These are phyloP conservation scores for Poronia punctata DNA, from an alignment of 495 filamentous ascomycete genomes.

Conservation along the genomic window DNA sequence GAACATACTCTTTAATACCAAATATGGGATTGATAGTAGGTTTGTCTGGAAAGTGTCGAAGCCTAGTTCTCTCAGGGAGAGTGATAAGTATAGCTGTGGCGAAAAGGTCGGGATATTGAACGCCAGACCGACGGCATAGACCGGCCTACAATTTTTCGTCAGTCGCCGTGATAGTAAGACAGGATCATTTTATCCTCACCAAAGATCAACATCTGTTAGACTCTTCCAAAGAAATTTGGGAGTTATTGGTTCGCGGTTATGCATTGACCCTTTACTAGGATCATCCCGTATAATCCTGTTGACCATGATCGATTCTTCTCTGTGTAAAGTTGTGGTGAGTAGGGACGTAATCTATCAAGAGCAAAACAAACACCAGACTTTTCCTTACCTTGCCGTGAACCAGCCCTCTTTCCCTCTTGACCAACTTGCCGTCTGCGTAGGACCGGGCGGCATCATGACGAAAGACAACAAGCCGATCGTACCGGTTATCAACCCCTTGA, in stretches of 20 bases:
- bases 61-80: conserved; percentile 55
- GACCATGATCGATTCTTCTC: conserved; percentile 63
- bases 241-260: conserved; percentile 56
- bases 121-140: conserved; percentile 59
- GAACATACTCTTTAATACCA: conserved; percentile 30
- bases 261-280: conserved; percentile 58
- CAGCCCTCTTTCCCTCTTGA: conserved; percentile 60
- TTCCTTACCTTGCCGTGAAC: conserved; percentile 55
- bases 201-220: conserved; percentile 66
- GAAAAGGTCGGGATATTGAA: conserved; percentile 57
- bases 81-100: conserved; percentile 55
- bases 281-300: conserved; percentile 68
- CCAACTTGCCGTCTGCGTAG: conserved; percentile 60
- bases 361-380: no score
- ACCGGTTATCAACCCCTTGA: conserved; percentile 47
- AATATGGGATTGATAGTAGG: conserved; percentile 33
- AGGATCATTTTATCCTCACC: conserved; percentile 30
- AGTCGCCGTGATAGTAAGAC: conserved; percentile 2
- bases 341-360: no score
- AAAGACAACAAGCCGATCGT: conserved; percentile 58
- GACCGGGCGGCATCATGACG: conserved; percentile 64
- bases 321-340: no score
- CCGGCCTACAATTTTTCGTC: conserved; percentile 33
- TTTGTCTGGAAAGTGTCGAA: conserved; percentile 68
- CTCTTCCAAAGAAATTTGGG: conserved; percentile 52